Base-by-base conservation (phyloP, 2,329 filamentous ascomycete genomes). In the Lithohypha guttulata region DNA sequence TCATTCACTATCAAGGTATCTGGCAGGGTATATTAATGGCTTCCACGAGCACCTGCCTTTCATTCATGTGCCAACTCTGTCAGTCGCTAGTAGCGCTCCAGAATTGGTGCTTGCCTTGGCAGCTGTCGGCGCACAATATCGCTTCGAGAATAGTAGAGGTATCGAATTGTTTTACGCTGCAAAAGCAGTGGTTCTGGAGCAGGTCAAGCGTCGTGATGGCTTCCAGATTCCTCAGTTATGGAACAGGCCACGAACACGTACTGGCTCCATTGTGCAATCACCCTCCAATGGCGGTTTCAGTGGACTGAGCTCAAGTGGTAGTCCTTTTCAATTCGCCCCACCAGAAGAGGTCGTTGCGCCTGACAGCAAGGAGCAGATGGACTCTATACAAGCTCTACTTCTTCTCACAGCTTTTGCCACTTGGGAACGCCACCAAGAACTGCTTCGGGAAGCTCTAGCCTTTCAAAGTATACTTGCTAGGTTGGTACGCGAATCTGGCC, bases 391-490 rank as follows among this genome's bases (percentile, higher is more conserved):
- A 37, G 67, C 68, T 0, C 64, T 71, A 17, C 48, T 70, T 7
- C 54, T 71, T 2, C 59, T 76, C n/a, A 75, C 73, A 41, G 71
- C 71, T 0, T 69, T 74, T 52, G 71, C 71, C 9, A 75, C 72
- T 0, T 77, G 73, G 73, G 70, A 71, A 38, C 66, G 68, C 48
- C 73, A 75, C 45, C 67, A 66, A 13, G 69, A 72, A 37, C 62
- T 75, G 7, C 54, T 73, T n/a, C 63, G 68, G 38, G 71, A 76
- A 51, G 71, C 72, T 8, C 61, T 75, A 18, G 68, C 69, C 1
- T 65, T 76, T 26, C 70, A 73, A 47, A 73, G 71, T 42, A 67
- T 72, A 17, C 56, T 76, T 26, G 69, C 71, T 4, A 68, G 68
- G 20, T 61, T 75, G 3, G 66, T 74, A 6, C 63, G 72, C 19